Conservation (phyloP, 345 rosid genomes). For the Cardiospermum halicacabum region DNA sequence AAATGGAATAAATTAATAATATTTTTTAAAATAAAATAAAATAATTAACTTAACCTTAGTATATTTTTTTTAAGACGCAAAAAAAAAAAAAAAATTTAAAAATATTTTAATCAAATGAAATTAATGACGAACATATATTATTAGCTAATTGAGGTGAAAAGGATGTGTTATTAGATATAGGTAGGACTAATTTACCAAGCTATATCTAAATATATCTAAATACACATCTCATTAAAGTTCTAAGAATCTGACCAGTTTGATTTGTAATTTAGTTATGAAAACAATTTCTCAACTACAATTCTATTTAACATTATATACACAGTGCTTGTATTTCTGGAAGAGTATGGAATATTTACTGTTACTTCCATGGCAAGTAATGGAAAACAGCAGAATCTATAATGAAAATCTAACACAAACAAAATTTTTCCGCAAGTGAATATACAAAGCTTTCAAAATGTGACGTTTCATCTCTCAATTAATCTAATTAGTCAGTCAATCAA, state of each 20-base stretch:
- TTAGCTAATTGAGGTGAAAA: constrained; percentile 6
- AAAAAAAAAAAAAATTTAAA: background rate
- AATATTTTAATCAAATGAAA: background rate
- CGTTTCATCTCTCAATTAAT: constrained; percentile 29
- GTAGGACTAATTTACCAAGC: constrained; percentile 7
- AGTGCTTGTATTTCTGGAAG: constrained; percentile 33
- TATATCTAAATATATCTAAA: background rate
- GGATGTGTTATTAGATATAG: constrained; percentile 18
- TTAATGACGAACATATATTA: background rate
- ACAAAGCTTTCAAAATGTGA: constrained; percentile 26
- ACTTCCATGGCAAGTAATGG: background rate
- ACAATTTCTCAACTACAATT: constrained; percentile 32
- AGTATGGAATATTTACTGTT: background rate
- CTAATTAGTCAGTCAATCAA: too few relatives aligned
- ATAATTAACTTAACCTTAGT: too few relatives aligned
- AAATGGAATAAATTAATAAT: too few relatives aligned
- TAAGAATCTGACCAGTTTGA: constrained; percentile 14
- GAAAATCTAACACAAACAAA: background rate
- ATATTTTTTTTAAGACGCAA: too few relatives aligned
- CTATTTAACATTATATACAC: background rate
- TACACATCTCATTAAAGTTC: background rate
- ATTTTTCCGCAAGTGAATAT: background rate
- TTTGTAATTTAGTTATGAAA: constrained; percentile 37
- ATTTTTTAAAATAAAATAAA: too few relatives aligned
- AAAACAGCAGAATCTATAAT: background rate